Evolutionary conservation across 805 yeast genomes (phyloP).

Genomic region (Hanseniaspora taiwanica): DNA sequence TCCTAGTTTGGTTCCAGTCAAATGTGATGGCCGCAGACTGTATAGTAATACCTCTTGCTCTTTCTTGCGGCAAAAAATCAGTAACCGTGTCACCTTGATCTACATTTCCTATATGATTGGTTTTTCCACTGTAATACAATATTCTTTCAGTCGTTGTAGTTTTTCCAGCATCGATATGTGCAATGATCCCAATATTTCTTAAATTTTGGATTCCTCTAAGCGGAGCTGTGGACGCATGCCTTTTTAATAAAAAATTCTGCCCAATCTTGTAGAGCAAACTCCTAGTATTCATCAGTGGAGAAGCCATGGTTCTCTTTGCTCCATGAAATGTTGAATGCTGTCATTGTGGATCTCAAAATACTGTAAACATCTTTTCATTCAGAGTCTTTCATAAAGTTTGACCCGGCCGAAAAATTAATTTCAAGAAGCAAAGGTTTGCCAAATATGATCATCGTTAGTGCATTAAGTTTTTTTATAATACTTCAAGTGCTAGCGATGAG

Average conservation of each 20-base stretch:
- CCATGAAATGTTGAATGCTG: too few relatives aligned
- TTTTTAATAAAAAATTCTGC: background rate
- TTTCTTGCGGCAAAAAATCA: slow-evolving; percentile 79
- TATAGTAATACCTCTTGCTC: slow-evolving; percentile 89
- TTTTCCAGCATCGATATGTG: slow-evolving; percentile 98
- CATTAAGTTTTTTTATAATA: too few relatives aligned
- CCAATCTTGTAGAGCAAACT: too few relatives aligned
- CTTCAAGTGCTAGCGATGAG: too few relatives aligned
- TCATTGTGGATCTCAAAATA: too few relatives aligned
- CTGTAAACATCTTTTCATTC: too few relatives aligned
- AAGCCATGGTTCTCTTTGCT: too few relatives aligned
- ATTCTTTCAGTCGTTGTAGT: slow-evolving; percentile 95
- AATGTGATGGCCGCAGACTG: slow-evolving; percentile 92
- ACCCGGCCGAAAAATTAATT: too few relatives aligned
- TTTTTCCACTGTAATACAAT: slow-evolving; percentile 81
- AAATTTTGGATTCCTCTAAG: slow-evolving; percentile 20
- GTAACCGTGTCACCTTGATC: slow-evolving; percentile 96
- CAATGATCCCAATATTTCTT: slow-evolving; percentile 89
- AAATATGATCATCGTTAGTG: too few relatives aligned
- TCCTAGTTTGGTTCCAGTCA: slow-evolving; percentile 59
- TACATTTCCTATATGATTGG: slow-evolving; percentile 73
- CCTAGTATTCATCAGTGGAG: too few relatives aligned
- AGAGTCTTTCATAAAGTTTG: too few relatives aligned
- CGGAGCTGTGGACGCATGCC: background rate
- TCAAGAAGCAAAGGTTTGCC: too few relatives aligned